phyloP scores from a whole-genome alignment of 306 rosid species.

The Malus sylvestris region DNA sequence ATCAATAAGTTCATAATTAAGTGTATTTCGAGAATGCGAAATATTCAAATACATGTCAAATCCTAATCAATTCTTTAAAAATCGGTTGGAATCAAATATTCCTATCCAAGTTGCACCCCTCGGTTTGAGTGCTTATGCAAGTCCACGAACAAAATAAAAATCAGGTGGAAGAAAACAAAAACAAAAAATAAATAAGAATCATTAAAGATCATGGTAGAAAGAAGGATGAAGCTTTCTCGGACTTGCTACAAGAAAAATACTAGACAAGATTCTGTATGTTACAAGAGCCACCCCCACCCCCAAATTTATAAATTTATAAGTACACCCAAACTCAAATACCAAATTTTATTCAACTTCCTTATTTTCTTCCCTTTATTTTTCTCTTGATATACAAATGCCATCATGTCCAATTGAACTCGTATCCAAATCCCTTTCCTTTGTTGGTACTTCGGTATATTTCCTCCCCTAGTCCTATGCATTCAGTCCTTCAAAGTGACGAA shows the following conservation, averaged over 20 bases:
- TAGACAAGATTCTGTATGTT: slow-evolving; percentile 29
- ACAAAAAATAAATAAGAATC: neutral
- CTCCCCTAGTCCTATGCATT: neutral
- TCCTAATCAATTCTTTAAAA: too few species aligned
- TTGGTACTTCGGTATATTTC: slow-evolving; percentile 4
- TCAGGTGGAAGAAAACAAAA: too few species aligned
- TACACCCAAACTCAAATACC: slow-evolving; percentile 1
- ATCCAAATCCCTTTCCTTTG: slow-evolving; percentile 11
- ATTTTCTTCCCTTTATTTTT: slow-evolving; percentile 7
- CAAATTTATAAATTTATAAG: too few species aligned
- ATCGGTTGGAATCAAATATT: too few species aligned
- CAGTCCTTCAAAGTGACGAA: slow-evolving; percentile 14
- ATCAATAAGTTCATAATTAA: too few species aligned
- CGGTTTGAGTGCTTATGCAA: too few species aligned
- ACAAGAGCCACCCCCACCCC: too few species aligned
- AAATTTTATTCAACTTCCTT: slow-evolving; percentile 2
- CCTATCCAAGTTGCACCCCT: too few species aligned
- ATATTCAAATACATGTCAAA: too few species aligned
- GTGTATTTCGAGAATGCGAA: too few species aligned
- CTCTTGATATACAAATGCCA: slow-evolving; percentile 37
- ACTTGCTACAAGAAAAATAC: slow-evolving; percentile 17
- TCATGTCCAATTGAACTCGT: slow-evolving; percentile 22
- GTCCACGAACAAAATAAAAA: too few species aligned
- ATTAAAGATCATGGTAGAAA: neutral
- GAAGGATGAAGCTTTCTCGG: neutral